phyloP scores from a whole-genome alignment of 805 yeast genomes.

The Saturnispora quitensis region DNA sequence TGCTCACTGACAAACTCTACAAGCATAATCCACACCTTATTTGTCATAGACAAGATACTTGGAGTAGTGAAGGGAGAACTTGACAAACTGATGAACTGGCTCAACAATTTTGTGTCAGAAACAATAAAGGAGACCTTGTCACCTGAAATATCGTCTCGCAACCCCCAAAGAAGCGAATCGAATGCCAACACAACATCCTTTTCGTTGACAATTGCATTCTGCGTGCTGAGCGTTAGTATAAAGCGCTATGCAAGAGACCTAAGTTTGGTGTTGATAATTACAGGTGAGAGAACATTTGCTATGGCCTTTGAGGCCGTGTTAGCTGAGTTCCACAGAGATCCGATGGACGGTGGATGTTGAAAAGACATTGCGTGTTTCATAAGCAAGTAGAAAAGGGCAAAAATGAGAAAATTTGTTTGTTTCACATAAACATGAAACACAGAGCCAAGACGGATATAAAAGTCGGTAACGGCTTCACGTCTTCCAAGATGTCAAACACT shows the following conservation, averaged over 20 bases:
- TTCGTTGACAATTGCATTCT: slow-evolving; percentile 3
- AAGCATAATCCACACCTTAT: slow-evolving; percentile 3
- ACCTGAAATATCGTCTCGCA: slow-evolving; percentile 3
- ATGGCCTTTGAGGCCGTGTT: background rate
- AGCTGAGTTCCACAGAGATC: background rate
- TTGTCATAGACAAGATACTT: background rate
- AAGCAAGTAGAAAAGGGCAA: background rate
- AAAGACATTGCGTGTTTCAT: background rate
- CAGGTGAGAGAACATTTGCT: background rate
- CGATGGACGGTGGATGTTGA: background rate
- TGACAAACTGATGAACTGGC: background rate
- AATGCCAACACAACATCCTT: slow-evolving; percentile 1
- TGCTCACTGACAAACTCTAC: slow-evolving; percentile 3
- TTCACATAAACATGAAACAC: background rate
- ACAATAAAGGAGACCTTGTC: slow-evolving; percentile 1
- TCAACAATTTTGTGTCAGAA: background rate
- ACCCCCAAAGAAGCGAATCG: slow-evolving; percentile 4
- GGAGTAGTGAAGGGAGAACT: background rate
- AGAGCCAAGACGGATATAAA: background rate
- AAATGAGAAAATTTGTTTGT: background rate
- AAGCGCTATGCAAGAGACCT: background rate
- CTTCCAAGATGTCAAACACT: background rate
- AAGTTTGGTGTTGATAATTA: background rate
- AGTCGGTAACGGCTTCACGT: background rate
- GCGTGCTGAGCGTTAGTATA: background rate